A percentile compares a stretch with the other conserved stretches of the same genome.
These are phyloP conservation scores for Fagus sylvatica DNA, from an alignment of 306 rosid genomes.

Conservation along the genomic window DNA sequence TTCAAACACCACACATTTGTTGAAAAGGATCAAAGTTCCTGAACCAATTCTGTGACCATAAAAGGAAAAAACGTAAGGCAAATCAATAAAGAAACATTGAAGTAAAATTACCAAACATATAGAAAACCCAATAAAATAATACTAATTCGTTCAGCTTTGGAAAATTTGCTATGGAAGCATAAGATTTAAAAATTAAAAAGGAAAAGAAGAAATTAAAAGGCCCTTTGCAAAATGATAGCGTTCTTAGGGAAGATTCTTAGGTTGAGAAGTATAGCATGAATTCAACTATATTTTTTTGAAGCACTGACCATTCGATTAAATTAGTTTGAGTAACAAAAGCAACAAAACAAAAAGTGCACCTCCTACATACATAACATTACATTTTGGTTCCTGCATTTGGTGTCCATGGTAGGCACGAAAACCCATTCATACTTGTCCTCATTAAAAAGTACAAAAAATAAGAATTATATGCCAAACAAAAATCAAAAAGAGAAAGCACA, in stretches of 20 bases:
- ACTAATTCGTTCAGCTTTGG: neutral
- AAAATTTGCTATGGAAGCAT: neutral
- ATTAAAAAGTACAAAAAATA: neutral
- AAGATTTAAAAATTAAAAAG: no score
- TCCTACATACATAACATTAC: constrained; percentile 4
- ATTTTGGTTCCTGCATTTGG: neutral
- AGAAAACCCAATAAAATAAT: constrained; percentile 15
- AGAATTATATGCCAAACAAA: neutral
- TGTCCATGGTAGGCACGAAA: constrained; percentile 10
- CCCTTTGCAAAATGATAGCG: neutral
- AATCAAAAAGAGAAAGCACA: constrained; percentile 2
- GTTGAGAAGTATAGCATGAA: neutral
- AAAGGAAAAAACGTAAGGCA: neutral
- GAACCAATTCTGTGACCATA: constrained; percentile 48
- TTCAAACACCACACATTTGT: constrained; percentile 57
- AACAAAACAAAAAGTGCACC: neutral
- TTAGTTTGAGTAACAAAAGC: neutral
- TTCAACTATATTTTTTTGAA: neutral
- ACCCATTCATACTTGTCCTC: constrained; percentile 4
- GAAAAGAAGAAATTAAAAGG: neutral
- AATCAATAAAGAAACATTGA: constrained; percentile 2
- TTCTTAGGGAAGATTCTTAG: neutral
- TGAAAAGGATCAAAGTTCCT: constrained; percentile 54
- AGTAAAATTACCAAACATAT: constrained; percentile 15
- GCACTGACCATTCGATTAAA: neutral